Evolutionary conservation across 2,329 filamentous ascomycete species (phyloP), one percentile per base, ranked within the genome.

Genomic region (Aureobasidium zeae): DNA sequence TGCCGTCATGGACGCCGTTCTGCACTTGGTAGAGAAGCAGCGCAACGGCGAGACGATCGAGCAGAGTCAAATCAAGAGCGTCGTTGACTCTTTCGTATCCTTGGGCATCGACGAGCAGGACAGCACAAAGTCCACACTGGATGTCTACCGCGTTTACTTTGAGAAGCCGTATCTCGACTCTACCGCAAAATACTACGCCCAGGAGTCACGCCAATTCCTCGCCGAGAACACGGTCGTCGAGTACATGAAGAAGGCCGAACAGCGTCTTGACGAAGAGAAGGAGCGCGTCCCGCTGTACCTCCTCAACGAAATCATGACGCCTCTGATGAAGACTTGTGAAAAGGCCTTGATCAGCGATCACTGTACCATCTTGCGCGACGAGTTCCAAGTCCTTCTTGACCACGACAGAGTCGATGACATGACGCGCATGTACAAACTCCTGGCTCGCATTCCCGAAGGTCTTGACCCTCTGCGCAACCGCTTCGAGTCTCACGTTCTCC

Each of bases 171-270:
- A 95, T 73, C 74, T 98, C 41, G 73, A 74, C 5, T 86, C 87
- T 3, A 98, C 91, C 8, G 78, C 76, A 54, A 68, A 73, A 21
- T 98, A 94, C 67, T 98, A 98, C 63, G 74, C 86, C 54, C 80
- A 83, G 33, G 93, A 98, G 63, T 96, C 91, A 15, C 86, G 86
- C 55, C 83, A 87, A 51, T 98, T 98, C 59, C 79, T 98, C 24
- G 85, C 87, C 9, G 89, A 96, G 63, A 98, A 98, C 62, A 94
- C 84, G 51, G 87, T 98, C 3, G 88, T 98, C 24, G 91, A 98
- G 60, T 98, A 96, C 67, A 96, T 98, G 91, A 96, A 96, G 72
- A 98, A 98, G 74, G 93, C 91, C 1, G 89, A 96, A 66, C 67
- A 78, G 30, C 81, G 91, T 22, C 67, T 98, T 48, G 78, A 86